Conservation (phyloP, 176 grass and related monocot genomes). For the Musa troglodytarum region DNA sequence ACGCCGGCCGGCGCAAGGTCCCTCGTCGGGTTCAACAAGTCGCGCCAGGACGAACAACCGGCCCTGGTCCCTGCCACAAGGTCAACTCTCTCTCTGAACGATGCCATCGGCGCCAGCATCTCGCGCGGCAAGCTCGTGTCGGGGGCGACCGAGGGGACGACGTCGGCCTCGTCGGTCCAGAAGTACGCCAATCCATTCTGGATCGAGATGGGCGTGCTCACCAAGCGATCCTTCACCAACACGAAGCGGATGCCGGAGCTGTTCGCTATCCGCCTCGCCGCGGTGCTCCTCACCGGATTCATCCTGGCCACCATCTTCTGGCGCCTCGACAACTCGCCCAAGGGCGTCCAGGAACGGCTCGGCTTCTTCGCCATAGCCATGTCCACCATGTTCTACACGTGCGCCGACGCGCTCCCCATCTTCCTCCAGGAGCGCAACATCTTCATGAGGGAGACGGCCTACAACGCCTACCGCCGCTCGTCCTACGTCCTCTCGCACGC, state of each 20-base stretch:
- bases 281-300: conserved; percentile 57
- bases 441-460: conserved; percentile 82
- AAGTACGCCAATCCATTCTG: conserved; percentile 85
- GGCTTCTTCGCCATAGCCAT: conserved; percentile 97
- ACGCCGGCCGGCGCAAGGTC: conserved; percentile 41
- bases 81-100: conserved; percentile 45
- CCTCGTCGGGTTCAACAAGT: conserved; percentile 58
- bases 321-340: conserved; percentile 62
- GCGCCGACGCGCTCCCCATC: conserved; percentile 86
- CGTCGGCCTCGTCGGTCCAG: conserved; percentile 33
- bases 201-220: conserved; percentile 77
- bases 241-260: conserved; percentile 67
- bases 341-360: conserved; percentile 75
- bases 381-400: conserved; percentile 97
- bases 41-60: conserved; percentile 30
- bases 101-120: conserved; percentile 75
- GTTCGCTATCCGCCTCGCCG: conserved; percentile 52
- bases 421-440: conserved; percentile 90
- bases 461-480: conserved; percentile 78
- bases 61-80: not conserved
- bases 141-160: conserved; percentile 22
- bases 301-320: conserved; percentile 88
- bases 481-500: conserved; percentile 94
- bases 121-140: conserved; percentile 80
- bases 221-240: conserved; percentile 54